Evolutionary conservation across 2,329 filamentous ascomycete species (phyloP).

Genomic region (Colletotrichum paranaense): DNA sequence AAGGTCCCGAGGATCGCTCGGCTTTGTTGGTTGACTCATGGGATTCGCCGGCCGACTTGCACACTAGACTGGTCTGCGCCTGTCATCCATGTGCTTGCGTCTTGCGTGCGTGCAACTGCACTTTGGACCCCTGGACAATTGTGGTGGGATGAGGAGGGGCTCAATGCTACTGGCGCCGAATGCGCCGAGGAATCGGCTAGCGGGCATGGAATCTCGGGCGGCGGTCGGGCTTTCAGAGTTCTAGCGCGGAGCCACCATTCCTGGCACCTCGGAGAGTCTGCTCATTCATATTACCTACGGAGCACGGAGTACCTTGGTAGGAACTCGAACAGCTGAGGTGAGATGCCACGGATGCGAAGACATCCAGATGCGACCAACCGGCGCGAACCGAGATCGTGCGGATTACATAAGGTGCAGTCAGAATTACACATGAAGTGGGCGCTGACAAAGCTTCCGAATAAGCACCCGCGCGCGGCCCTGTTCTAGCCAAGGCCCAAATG

Average conservation of each 20-base stretch:
- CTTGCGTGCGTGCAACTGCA: background rate
- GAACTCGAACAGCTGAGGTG: too few relatives aligned
- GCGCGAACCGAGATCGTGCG: background rate
- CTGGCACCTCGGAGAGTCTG: background rate
- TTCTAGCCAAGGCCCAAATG: background rate
- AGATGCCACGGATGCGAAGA: background rate
- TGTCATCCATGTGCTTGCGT: conserved; percentile 15
- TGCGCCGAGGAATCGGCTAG: conserved; percentile 27
- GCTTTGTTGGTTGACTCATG: conserved; percentile 28
- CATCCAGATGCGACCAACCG: background rate
- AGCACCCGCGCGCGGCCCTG: conserved; percentile 1
- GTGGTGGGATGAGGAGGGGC: background rate
- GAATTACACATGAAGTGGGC: background rate
- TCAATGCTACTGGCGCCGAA: conserved; percentile 5
- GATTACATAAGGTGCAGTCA: conserved; percentile 1
- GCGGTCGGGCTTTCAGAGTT: conserved; percentile 19
- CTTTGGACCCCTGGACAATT: background rate
- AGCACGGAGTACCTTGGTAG: too few relatives aligned
- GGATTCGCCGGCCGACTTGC: background rate
- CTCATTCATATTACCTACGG: background rate
- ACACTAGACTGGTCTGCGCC: background rate
- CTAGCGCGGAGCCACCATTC: background rate
- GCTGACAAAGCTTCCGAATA: conserved; percentile 7
- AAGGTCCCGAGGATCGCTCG: conserved; percentile 6
- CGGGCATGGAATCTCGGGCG: conserved; percentile 13